phyloP scores from a whole-genome alignment of 1,139 yeast species.

The Yamadazyma triangularis region DNA sequence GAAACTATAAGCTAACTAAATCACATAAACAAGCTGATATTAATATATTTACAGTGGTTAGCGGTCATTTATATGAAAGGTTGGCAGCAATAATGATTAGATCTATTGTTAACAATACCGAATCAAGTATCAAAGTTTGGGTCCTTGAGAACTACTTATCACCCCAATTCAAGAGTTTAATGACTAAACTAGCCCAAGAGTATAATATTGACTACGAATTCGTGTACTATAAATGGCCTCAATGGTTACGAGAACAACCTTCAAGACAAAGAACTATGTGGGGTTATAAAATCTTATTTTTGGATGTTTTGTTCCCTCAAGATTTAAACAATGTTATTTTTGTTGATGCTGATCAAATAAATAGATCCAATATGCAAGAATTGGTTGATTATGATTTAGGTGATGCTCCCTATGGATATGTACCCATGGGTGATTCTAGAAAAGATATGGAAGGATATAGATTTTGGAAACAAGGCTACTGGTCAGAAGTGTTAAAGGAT shows the following conservation, averaged over 20 bases:
- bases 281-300: constrained; percentile 82
- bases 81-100: constrained; percentile 73
- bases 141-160: constrained; percentile 75
- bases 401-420: constrained; percentile 80
- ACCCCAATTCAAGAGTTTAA: constrained; percentile 54
- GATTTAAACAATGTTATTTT: constrained; percentile 71
- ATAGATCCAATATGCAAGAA: constrained; percentile 68
- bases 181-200: constrained; percentile 59
- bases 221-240: constrained; percentile 87
- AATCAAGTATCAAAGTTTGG: constrained; percentile 77
- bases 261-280: constrained; percentile 77
- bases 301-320: constrained; percentile 84
- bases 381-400: constrained; percentile 60
- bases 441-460: constrained; percentile 79
- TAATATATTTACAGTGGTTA: constrained; percentile 79
- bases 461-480: constrained; percentile 93
- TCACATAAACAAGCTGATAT: constrained; percentile 44
- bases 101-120: constrained; percentile 67
- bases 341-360: constrained; percentile 82
- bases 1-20: constrained; percentile 19
- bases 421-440: constrained; percentile 85
- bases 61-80: constrained; percentile 75
- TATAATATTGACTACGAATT: constrained; percentile 65
- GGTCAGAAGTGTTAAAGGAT: constrained; percentile 63
- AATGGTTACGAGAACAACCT: constrained; percentile 75